Evolutionary conservation across 768 basidiomycete species (phyloP).

Genomic region (Cubamyces sp.): DNA sequence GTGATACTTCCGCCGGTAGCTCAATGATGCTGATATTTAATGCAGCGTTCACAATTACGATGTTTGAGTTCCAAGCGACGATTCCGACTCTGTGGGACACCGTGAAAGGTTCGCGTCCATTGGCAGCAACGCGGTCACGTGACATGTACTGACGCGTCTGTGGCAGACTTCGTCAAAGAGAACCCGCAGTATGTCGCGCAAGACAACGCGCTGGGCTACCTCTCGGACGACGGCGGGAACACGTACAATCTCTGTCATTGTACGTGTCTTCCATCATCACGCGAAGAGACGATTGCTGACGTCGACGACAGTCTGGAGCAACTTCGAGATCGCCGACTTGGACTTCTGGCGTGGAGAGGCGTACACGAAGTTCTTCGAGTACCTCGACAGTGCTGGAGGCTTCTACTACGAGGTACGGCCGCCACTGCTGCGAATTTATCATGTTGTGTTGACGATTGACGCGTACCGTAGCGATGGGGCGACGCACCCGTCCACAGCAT

Average conservation of each 20-base stretch:
- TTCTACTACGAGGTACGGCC: conserved; percentile 86
- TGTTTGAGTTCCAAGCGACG: conserved; percentile 67
- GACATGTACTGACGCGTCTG: no score
- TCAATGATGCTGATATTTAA: no score
- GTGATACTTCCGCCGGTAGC: no score
- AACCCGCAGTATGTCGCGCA: conserved; percentile 59
- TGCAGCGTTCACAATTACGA: conserved; percentile 62
- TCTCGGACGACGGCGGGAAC: conserved; percentile 69
- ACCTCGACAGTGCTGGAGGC: conserved; percentile 80
- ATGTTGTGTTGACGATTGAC: background rate
- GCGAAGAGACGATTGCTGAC: background rate
- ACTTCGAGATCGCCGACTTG: conserved; percentile 84
- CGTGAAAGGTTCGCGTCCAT: conserved; percentile 47
- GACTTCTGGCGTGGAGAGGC: conserved; percentile 87
- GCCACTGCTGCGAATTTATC: background rate
- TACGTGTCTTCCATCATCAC: conserved; percentile 35
- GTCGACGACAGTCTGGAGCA: conserved; percentile 54
- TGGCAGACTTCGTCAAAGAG: conserved; percentile 54
- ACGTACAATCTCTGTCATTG: conserved; percentile 70
- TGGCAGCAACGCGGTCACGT: no score
- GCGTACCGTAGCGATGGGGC: conserved; percentile 38
- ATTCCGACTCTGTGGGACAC: conserved; percentile 67
- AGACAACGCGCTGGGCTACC: conserved; percentile 64
- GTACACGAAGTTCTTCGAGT: conserved; percentile 82
- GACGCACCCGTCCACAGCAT: conserved; percentile 56